Conservation (phyloP, 2,329 filamentous ascomycete genomes). For the Stagonosporopsis rhizophila region DNA sequence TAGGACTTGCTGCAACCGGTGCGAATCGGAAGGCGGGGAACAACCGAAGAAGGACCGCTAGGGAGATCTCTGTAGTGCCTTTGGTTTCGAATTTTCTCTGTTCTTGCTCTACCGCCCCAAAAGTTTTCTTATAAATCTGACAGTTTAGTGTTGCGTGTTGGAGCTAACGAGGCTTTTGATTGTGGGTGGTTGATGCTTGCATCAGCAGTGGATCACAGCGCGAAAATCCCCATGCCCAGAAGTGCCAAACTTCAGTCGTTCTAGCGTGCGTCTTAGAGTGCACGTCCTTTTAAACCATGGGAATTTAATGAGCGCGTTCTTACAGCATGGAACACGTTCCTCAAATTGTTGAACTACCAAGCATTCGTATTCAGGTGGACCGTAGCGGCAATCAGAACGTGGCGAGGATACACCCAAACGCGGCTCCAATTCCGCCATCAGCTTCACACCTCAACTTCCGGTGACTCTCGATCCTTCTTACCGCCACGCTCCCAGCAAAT, state of each 20-base stretch:
- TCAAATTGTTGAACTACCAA: constrained; percentile 7
- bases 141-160: constrained; percentile 25
- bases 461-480: constrained; percentile 6
- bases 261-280: constrained; percentile 13
- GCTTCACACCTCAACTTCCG: constrained; percentile 5
- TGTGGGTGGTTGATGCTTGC: constrained; percentile 34
- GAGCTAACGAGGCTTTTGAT: constrained; percentile 32
- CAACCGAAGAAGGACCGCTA: constrained; percentile 40
- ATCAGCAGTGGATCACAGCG: constrained; percentile 31
- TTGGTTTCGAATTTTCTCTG: constrained; percentile 27
- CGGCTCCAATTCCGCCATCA: constrained; percentile 1
- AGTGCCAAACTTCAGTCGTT: constrained; percentile 19
- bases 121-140: constrained; percentile 36
- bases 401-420: not conserved
- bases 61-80: constrained; percentile 27
- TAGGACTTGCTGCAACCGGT: constrained; percentile 35
- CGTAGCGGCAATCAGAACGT: not conserved
- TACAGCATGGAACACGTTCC: not conserved
- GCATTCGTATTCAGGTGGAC: not conserved
- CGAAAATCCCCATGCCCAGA: constrained; percentile 25
- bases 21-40: constrained; percentile 45
- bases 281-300: constrained; percentile 8
- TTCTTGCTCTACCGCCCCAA: constrained; percentile 24
- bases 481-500: constrained; percentile 16
- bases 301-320: constrained; percentile 14